These are phyloP conservation scores for Parietaria judaica DNA, from an alignment of 306 rosid genomes.

Conservation along the genomic window DNA sequence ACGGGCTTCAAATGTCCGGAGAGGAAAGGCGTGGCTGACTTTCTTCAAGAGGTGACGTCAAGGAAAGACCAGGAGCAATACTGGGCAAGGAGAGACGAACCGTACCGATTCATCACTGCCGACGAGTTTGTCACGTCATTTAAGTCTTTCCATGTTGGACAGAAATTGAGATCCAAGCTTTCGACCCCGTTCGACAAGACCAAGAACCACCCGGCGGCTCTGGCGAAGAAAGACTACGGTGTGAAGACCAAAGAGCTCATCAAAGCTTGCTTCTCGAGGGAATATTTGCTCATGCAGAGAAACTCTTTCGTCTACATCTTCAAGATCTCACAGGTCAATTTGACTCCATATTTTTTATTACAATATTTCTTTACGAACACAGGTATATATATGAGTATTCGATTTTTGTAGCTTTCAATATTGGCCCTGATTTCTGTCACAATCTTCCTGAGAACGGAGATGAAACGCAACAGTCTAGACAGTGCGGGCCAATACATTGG, in stretches of 20 bases:
- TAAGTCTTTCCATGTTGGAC: constrained; percentile 51
- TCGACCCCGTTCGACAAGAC: constrained; percentile 41
- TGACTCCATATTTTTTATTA: background rate
- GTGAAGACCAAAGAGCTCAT: constrained; percentile 44
- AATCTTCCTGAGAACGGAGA: constrained; percentile 50
- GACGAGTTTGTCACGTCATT: constrained; percentile 41
- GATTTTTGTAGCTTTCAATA: constrained; percentile 18
- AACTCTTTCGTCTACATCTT: constrained; percentile 61
- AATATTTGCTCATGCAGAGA: constrained; percentile 58
- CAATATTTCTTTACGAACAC: no score
- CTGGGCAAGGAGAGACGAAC: constrained; percentile 44
- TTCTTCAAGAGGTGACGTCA: constrained; percentile 56
- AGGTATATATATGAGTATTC: no score
- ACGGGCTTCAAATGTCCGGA: constrained; percentile 48
- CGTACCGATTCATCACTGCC: constrained; percentile 47
- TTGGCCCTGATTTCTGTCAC: constrained; percentile 44
- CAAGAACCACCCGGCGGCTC: constrained; percentile 51
- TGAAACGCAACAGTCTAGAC: constrained; percentile 16
- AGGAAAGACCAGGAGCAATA: constrained; percentile 75
- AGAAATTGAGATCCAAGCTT: constrained; percentile 29
- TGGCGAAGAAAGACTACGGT: constrained; percentile 40
- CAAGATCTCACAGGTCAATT: constrained; percentile 41
- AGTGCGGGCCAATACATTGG: constrained; percentile 38
- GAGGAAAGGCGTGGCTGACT: constrained; percentile 54
- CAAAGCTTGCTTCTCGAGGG: constrained; percentile 60